Conservation (phyloP, 805 yeast genomes). For the Yarrowia keelungensis region DNA sequence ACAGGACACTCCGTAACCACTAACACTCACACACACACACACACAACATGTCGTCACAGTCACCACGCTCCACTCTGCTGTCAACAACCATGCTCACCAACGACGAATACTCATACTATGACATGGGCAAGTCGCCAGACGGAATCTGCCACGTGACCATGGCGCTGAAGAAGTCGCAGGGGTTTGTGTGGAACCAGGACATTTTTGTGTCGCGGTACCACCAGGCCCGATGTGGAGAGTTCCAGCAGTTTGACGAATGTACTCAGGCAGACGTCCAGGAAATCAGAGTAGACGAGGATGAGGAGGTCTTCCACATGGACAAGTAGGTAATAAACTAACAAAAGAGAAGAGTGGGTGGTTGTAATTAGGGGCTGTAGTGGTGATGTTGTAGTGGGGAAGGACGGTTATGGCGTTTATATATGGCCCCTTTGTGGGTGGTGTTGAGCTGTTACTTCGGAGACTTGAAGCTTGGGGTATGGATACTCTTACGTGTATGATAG, state of each 20-base stretch:
- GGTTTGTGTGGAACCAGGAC: conserved; percentile 48
- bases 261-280: conserved; percentile 43
- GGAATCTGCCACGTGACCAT: conserved; percentile 23
- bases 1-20: not conserved
- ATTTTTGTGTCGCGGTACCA: conserved; percentile 45
- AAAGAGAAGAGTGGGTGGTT: not conserved
- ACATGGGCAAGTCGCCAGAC: conserved; percentile 38
- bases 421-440: no score
- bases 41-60: conserved; percentile 10
- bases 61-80: conserved; percentile 18
- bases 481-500: no score
- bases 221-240: conserved; percentile 40
- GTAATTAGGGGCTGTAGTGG: no score
- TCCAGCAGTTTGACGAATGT: conserved; percentile 39
- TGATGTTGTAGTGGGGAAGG: no score
- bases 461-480: no score
- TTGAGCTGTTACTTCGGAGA: no score
- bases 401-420: no score
- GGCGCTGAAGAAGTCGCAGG: conserved; percentile 45
- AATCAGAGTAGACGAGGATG: conserved; percentile 43
- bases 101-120: conserved; percentile 34
- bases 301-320: conserved; percentile 36
- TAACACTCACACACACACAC: not conserved
- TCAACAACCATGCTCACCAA: conserved; percentile 31
- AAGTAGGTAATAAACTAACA: conserved; percentile 22